Evolutionary conservation across 2,329 filamentous ascomycete species (phyloP).

Genomic region (Botrytis squamosa): DNA sequence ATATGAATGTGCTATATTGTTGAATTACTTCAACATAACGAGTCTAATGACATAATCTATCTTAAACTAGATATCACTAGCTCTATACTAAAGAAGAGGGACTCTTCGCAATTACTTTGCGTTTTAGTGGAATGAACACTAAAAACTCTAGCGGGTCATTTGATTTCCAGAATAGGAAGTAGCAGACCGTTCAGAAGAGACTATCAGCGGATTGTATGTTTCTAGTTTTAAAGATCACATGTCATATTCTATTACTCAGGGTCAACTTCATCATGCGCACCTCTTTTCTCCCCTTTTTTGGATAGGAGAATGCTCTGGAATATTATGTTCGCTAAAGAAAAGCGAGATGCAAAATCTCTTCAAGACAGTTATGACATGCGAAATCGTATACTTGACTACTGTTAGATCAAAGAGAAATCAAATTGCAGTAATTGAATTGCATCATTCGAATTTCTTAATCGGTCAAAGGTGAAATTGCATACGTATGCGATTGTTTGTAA

Average conservation of each 20-base stretch:
- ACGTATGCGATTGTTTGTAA: background rate
- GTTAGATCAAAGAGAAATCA: background rate
- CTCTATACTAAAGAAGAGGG: background rate
- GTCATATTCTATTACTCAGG: background rate
- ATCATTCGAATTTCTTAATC: background rate
- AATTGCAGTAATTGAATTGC: background rate
- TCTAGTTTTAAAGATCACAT: background rate
- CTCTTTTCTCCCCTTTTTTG: background rate
- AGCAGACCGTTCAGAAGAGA: fast-evolving
- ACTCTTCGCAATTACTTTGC: background rate
- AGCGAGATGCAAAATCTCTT: background rate
- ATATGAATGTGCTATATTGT: too few relatives aligned
- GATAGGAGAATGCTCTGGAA: fast-evolving
- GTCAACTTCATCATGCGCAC: fast-evolving
- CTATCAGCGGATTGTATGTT: background rate
- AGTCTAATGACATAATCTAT: background rate
- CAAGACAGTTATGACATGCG: background rate
- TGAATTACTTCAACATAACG: background rate
- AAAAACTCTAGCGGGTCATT: background rate
- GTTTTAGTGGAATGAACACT: background rate
- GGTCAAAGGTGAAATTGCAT: fast-evolving
- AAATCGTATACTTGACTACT: background rate
- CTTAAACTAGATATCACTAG: background rate
- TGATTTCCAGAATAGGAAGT: background rate
- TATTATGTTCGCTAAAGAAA: background rate